Percentiles rank a stretch among this genome's conserved stretches.
Evolutionary conservation across 306 rosid genomes (phyloP).

Genomic region (Potentilla sterilis): DNA sequence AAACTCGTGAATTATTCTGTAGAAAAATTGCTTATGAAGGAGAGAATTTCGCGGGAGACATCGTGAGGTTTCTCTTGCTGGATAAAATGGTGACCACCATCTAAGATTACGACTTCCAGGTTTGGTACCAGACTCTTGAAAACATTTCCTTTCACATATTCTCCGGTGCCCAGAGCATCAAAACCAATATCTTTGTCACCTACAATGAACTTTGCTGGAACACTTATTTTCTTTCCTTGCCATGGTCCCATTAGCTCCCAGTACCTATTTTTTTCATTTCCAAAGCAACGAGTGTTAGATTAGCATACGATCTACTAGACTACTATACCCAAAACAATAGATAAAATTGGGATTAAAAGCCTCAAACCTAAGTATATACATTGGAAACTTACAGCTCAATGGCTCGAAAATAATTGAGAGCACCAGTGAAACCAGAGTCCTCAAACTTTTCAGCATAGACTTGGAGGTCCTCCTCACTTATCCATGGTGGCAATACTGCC

Average conservation of each 20-base stretch:
- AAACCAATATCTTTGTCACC: constrained; percentile 16
- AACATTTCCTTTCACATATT: constrained; percentile 17
- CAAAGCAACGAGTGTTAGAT: neutral
- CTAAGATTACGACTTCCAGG: constrained; percentile 16
- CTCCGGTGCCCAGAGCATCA: neutral
- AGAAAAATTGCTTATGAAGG: constrained; percentile 17
- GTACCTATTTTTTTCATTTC: constrained; percentile 5
- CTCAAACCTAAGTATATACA: neutral
- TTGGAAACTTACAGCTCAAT: too few species aligned
- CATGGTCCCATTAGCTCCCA: constrained; percentile 16
- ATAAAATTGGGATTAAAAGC: neutral
- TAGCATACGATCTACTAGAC: neutral
- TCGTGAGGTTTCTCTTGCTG: constrained; percentile 29
- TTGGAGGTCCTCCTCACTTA: constrained; percentile 61
- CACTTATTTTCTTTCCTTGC: constrained; percentile 2
- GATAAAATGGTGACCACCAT: constrained; percentile 34
- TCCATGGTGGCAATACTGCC: constrained; percentile 59
- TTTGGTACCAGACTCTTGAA: constrained; percentile 18
- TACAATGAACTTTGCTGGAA: constrained; percentile 14
- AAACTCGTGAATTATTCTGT: neutral
- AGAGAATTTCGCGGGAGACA: constrained; percentile 26
- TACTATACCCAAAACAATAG: too few species aligned
- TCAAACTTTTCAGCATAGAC: constrained; percentile 64
- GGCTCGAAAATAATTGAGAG: too few species aligned
- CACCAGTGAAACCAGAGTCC: constrained; percentile 77